Percentiles rank a stretch among this genome's conserved stretches.
phyloP scores from a whole-genome alignment of 2,329 filamentous ascomycete species.

The Ophiostoma tasmaniense region DNA sequence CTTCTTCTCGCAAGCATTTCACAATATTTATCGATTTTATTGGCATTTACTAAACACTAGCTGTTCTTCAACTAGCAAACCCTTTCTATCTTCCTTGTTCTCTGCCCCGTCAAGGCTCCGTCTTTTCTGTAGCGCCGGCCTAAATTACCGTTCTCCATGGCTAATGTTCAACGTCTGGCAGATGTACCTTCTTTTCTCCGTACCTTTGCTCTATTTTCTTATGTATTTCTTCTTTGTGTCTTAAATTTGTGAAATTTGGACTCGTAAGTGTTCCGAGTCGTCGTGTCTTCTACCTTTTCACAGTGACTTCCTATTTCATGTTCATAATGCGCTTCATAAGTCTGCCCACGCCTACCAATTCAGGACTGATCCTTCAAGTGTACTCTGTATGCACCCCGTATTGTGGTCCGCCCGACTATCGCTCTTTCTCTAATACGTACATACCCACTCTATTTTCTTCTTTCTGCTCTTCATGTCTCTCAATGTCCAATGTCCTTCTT shows the following conservation, averaged over 20 bases:
- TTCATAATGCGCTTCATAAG: too few species aligned
- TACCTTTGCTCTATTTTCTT: too few species aligned
- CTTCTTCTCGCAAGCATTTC: background rate
- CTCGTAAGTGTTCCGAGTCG: background rate
- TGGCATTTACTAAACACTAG: background rate
- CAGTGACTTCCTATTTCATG: background rate
- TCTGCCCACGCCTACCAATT: background rate
- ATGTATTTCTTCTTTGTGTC: background rate
- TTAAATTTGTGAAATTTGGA: background rate
- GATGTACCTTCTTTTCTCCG: background rate
- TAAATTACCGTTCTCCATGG: slow-evolving; percentile 5
- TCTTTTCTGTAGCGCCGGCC: background rate
- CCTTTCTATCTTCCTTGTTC: background rate
- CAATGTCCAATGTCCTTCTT: background rate
- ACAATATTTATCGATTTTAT: background rate
- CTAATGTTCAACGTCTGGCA: background rate
- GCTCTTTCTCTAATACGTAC: background rate
- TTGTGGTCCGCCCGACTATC: background rate
- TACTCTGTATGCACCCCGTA: background rate
- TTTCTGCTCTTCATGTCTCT: background rate
- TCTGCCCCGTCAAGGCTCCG: background rate
- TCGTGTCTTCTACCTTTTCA: background rate
- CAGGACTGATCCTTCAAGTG: background rate
- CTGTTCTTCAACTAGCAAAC: background rate
- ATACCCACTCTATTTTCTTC: background rate